A percentile compares a stretch with the other conserved stretches of the same genome.
These are phyloP conservation scores for Botrytis byssoidea DNA, from an alignment of 2,329 filamentous ascomycete species.

Conservation along the genomic window DNA sequence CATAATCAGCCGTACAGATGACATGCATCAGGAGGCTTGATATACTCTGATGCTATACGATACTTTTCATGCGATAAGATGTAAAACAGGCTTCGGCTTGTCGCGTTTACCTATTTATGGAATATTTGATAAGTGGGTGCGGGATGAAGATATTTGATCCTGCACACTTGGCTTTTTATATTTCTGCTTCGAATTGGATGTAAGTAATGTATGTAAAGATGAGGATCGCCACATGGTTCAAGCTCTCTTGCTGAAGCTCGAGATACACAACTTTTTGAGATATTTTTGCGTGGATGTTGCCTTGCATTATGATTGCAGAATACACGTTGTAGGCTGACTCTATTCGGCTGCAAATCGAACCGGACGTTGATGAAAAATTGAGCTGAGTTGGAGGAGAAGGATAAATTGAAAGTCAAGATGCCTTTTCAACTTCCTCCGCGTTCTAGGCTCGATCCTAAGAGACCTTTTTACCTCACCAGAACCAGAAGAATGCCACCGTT, in stretches of 20 bases:
- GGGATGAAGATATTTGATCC: neutral
- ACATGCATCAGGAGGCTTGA: slow-evolving; percentile 10
- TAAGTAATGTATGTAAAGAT: slow-evolving; percentile 13
- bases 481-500: slow-evolving; percentile 10
- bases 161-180: neutral
- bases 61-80: slow-evolving; percentile 11
- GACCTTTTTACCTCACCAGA: slow-evolving; percentile 6
- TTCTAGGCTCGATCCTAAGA: slow-evolving; percentile 5
- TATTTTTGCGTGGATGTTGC: neutral
- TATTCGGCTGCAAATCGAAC: slow-evolving; percentile 7
- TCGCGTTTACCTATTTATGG: neutral
- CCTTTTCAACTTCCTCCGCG: slow-evolving; percentile 11
- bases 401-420: slow-evolving; percentile 10
- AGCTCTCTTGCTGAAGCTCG: neutral
- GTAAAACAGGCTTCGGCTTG: slow-evolving; percentile 9
- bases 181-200: neutral
- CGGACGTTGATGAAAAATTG: neutral
- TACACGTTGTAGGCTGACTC: neutral
- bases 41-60: slow-evolving; percentile 3
- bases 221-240: slow-evolving; percentile 16
- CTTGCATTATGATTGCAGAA: neutral
- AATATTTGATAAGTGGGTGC: neutral
- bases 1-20: slow-evolving; percentile 7
- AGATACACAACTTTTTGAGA: neutral
- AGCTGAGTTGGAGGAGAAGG: neutral